Conservation (phyloP, 2,329 filamentous ascomycete genomes). For the Apiospora kogelbergensis region DNA sequence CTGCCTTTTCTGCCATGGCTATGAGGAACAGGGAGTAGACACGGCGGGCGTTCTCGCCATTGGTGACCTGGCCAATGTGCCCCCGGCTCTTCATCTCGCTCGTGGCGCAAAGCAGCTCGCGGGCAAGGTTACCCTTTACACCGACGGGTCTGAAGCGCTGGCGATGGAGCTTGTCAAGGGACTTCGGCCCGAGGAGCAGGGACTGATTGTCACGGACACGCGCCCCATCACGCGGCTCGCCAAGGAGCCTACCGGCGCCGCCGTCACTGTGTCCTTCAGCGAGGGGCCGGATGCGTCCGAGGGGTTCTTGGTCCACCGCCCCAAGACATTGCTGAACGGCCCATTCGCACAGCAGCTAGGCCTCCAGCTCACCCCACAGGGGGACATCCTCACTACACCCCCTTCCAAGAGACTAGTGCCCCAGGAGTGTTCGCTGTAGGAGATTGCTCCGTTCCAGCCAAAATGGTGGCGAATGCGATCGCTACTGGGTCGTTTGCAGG, state of each 20-base stretch:
- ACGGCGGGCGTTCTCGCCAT: slow-evolving; percentile 48
- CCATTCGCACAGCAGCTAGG: slow-evolving; percentile 43
- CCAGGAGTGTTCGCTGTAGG: slow-evolving; percentile 54
- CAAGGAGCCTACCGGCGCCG: neutral
- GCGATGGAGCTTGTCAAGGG: slow-evolving; percentile 30
- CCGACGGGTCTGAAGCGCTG: slow-evolving; percentile 35
- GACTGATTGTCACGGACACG: slow-evolving; percentile 17
- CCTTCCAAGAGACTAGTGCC: slow-evolving; percentile 50
- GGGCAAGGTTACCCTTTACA: slow-evolving; percentile 49
- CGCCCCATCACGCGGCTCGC: neutral
- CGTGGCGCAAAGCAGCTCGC: slow-evolving; percentile 45
- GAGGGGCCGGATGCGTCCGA: neutral
- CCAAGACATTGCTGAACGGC: slow-evolving; percentile 37
- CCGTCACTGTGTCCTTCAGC: neutral
- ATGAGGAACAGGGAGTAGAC: slow-evolving; percentile 50
- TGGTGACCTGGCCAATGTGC: slow-evolving; percentile 30
- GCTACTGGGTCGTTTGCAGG: no score
- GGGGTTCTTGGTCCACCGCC: slow-evolving; percentile 30
- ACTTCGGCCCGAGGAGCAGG: slow-evolving; percentile 14
- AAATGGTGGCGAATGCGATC: no score
- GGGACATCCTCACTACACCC: slow-evolving; percentile 39
- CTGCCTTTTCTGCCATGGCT: slow-evolving; percentile 61
- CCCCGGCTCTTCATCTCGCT: slow-evolving; percentile 38
- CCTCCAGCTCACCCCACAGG: slow-evolving; percentile 38
- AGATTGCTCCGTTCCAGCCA: slow-evolving; percentile 35